Percentiles rank a stretch among this genome's conserved stretches.
Evolutionary conservation across 305 asterid species (phyloP).

Genomic region (Coffea humblotiana): DNA sequence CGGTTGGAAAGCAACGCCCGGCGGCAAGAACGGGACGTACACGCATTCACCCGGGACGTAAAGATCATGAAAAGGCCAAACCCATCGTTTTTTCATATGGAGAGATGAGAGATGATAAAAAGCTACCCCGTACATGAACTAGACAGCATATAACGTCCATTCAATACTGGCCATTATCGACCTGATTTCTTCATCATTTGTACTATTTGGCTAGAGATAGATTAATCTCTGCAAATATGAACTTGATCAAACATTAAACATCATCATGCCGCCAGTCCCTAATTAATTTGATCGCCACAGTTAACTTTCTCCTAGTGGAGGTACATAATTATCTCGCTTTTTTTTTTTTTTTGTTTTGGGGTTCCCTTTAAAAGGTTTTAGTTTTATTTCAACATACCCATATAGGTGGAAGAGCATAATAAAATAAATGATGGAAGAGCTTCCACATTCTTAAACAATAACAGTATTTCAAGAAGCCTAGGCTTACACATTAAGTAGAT

Average conservation of each 20-base stretch:
- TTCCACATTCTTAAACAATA: neutral
- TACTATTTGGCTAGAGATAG: no score
- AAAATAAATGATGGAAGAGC: neutral
- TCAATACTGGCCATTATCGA: no score
- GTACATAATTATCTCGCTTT: no score
- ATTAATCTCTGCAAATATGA: no score
- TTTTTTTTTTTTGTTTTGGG: no score
- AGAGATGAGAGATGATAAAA: neutral
- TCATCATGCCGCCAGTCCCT: neutral
- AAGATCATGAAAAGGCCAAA: neutral
- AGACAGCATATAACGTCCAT: no score
- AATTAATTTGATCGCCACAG: neutral
- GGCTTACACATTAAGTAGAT: no score
- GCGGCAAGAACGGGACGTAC: neutral
- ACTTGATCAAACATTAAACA: neutral
- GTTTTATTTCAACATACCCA: no score
- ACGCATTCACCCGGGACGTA: neutral
- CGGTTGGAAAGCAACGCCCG: neutral
- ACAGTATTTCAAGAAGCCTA: neutral
- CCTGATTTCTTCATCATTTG: no score
- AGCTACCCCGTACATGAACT: neutral
- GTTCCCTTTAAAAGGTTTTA: no score
- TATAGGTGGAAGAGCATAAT: no score
- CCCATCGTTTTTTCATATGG: neutral
- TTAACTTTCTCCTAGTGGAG: neutral